Evolutionary conservation across 2,329 filamentous ascomycete genomes (phyloP).

Genomic region (Xylariaceae sp.): DNA sequence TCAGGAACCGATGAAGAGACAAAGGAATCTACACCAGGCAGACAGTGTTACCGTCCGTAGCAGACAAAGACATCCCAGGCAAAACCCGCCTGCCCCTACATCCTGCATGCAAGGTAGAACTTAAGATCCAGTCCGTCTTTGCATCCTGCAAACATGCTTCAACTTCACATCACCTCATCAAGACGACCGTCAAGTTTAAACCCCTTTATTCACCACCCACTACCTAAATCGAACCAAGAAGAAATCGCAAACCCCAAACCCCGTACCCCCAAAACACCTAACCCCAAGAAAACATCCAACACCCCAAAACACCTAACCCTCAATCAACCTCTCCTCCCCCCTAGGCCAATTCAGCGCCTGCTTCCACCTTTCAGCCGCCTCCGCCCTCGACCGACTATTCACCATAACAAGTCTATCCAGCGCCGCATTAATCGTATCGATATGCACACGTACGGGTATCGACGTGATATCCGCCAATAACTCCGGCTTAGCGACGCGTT

Average conservation of each 20-base stretch:
- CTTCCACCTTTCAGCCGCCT: slow-evolving; percentile 54
- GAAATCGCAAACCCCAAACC: background rate
- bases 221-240: no score
- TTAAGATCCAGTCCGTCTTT: no score
- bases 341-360: slow-evolving; percentile 46
- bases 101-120: no score
- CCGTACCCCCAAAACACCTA: background rate
- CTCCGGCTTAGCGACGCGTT: slow-evolving; percentile 63
- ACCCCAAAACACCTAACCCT: slow-evolving; percentile 24
- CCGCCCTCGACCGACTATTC: slow-evolving; percentile 51
- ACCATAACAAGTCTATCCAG: slow-evolving; percentile 66
- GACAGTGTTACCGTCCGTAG: no score
- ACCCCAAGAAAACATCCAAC: slow-evolving; percentile 12
- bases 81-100: no score
- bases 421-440: slow-evolving; percentile 67
- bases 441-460: slow-evolving; percentile 66
- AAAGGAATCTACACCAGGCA: no score
- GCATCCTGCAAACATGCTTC: no score
- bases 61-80: no score
- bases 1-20: no score
- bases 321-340: slow-evolving; percentile 40
- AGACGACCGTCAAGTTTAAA: no score
- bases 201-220: no score
- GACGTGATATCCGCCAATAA: slow-evolving; percentile 45
- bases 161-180: no score